Evolutionary conservation across 2,329 filamentous ascomycete genomes (phyloP), one percentile per base, ranked within the genome.

Genomic region (Clarireedia paspali): DNA sequence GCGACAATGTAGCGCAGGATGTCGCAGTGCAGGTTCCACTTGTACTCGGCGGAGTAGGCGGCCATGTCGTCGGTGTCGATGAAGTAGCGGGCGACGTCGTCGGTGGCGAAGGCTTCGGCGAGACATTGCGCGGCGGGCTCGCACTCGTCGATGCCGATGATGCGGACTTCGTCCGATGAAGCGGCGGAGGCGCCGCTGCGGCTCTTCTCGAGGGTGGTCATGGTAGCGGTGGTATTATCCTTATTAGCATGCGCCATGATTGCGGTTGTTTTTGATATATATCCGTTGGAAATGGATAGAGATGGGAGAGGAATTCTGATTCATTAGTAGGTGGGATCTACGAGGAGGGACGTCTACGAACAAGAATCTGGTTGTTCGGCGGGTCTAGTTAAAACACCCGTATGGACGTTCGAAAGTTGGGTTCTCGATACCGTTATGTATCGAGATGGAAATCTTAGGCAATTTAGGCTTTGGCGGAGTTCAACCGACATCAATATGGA

Each of bases 1-100:
- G 88, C 87, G 50, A 85, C 84, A 63, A 89, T 79, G 71, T 90
- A 91, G 63, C 84, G 85, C 75, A 92, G 82, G 64, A 91, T 86
- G 68, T 86, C 80, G 62, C 87, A 77, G 70, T 94, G 89, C 47
- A 94, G 76, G 62, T 83, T 81, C 85, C 87, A 94, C 68, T 84
- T 85, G 67, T 83, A 75, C 70, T 88, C 81, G 66, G 82, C 77
- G 48, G 82, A 78, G 72, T 80, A 81, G 59, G 77, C 70, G 59
- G 75, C 76, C 72, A 82, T 80, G 68, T 89, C 87, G 58, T 85
- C 82, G 47, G 84, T 82, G 66, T 88, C 82, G 64, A 91, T 76
- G 65, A 90, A 83, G 73, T 92, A 94, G 69, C 81, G 78, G 59
- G 84, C 83, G 60, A 90, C 79, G 57, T 88, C 81, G 70, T 94